Evolutionary conservation across 129 eudicot species (phyloP), one percentile per base, ranked within the genome.

Genomic region (Lactuca saligna): DNA sequence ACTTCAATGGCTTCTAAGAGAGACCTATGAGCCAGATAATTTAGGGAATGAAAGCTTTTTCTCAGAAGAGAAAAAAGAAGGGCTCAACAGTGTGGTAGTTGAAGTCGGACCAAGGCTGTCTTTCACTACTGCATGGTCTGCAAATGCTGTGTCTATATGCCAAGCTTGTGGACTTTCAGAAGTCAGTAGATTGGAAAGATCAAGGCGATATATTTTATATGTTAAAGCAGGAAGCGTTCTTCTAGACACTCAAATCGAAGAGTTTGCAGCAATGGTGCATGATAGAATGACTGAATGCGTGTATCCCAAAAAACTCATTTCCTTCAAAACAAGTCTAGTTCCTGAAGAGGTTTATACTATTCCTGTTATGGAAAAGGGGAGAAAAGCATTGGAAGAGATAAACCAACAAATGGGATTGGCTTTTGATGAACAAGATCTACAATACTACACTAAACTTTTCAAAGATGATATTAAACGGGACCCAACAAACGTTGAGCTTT

Each of bases 201-300:
- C 98, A 0, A 89, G 96, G 82, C 75, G 96, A 64, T 92, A 92
- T 68, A 67, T 82, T 83, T 63, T 92, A 51, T 84, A 48, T 46
- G 68, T 85, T 29, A 78, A 79, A 76, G 60, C 75, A 10, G 88
- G 75, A 10, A 74, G 79, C 39, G 80, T 32, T 15, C 78, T 92
- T 72, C 61, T 49, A 11, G 98, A 82, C 0, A 80, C 78, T 71
- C 98, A 92, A 57, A 78, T 92, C 33, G 58, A 68, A 20, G 96
- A 89, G n/a, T 86, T 92, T 81, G 84, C 92, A 69, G 86, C 96
- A 4, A 81, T 89, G 81, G 98, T 92, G 71, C 92, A 86, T 57
- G 98, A 92, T 75, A 64, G 95, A 10, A 92, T 92, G 98, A 92
- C 98, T 0, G 96, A 92, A 67, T 92, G 95, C 75, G 83, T 89